These are phyloP conservation scores for Cordyceps fumosorosea DNA, from an alignment of 2,329 filamentous ascomycete species.

Conservation along the genomic window DNA sequence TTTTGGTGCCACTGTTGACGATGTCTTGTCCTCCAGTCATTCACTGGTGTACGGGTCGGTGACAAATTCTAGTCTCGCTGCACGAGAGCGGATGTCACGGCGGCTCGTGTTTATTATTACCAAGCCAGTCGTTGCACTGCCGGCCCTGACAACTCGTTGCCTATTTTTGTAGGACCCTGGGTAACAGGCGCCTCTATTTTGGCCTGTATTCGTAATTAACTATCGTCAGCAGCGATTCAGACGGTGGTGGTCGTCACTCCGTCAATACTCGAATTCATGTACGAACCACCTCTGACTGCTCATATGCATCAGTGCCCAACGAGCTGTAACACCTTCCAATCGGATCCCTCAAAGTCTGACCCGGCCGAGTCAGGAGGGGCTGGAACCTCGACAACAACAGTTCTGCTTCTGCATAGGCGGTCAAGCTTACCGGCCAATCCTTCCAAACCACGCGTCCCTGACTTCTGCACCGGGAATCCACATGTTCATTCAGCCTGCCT, in stretches of 20 bases:
- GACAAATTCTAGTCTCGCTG: neutral
- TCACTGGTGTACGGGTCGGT: neutral
- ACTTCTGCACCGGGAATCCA: slow-evolving; percentile 7
- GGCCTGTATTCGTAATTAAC: neutral
- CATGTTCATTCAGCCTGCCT: neutral
- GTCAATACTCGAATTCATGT: neutral
- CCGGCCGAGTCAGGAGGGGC: slow-evolving; percentile 2
- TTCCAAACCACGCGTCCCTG: neutral
- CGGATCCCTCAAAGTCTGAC: neutral
- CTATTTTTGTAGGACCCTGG: neutral
- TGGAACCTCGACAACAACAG: neutral
- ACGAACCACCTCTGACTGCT: neutral
- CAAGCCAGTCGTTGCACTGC: neutral
- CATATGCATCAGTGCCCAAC: slow-evolving; percentile 4
- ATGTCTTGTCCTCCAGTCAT: neutral
- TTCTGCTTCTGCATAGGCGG: neutral
- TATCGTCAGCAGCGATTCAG: neutral
- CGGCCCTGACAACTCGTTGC: neutral
- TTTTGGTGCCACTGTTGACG: neutral
- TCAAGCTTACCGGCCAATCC: neutral
- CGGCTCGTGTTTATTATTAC: neutral
- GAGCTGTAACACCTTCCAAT: neutral
- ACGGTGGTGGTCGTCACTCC: neutral
- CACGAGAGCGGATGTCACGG: slow-evolving; percentile 1
- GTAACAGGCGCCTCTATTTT: neutral